A percentile compares a stretch with the other conserved stretches of the same genome.
These are phyloP conservation scores for Rhododendron molle DNA, from an alignment of 148 eudicot species.

Conservation along the genomic window DNA sequence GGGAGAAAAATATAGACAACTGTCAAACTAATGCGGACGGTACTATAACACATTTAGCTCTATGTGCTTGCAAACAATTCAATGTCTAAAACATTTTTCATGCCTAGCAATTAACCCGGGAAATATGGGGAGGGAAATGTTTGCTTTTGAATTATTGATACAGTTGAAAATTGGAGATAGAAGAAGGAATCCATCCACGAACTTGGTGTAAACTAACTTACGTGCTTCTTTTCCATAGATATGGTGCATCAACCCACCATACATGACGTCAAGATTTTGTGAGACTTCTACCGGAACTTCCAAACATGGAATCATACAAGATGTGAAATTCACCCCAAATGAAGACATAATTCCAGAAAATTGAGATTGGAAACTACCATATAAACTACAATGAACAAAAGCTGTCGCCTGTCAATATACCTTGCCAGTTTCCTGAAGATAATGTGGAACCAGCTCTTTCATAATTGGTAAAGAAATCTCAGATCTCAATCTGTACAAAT, in stretches of 20 bases:
- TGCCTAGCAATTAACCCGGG: neutral
- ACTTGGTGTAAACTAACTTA: neutral
- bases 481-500: conserved; percentile 66
- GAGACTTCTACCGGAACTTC: neutral
- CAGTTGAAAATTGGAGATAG: neutral
- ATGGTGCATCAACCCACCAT: neutral
- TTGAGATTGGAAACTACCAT: neutral
- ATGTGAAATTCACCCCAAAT: neutral
- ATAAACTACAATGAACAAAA: neutral
- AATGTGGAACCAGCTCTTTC: conserved; percentile 94
- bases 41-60: neutral
- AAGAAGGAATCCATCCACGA: neutral
- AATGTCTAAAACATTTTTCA: neutral
- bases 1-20: neutral
- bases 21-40: neutral
- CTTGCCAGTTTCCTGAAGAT: conserved; percentile 94
- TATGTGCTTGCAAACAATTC: neutral
- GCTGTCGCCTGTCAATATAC: conserved; percentile 35
- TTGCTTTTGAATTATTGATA: neutral
- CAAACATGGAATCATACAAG: neutral
- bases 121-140: neutral
- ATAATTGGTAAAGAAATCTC: conserved; percentile 85
- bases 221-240: neutral
- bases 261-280: neutral
- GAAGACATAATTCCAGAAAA: neutral